Base-by-base conservation (phyloP, 331 rosid species). In the Quercus phellos region DNA sequence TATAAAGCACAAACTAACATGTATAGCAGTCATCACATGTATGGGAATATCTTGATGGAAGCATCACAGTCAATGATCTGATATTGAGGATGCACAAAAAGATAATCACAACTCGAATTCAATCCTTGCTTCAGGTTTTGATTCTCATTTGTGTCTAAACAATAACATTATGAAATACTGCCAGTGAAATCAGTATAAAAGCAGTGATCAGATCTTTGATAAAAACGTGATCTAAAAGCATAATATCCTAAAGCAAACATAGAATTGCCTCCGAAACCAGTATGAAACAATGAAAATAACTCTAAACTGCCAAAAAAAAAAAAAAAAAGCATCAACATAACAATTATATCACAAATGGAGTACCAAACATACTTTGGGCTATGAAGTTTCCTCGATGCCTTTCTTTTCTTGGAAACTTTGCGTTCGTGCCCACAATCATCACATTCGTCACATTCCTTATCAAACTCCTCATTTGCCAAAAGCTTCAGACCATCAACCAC, bases 361-460 rank as follows among this genome's bases (percentile, higher is more conserved):
- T 26, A 55, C 12, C 68, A 61, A 58, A 76, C 89, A 60, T 86
- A 92, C 98, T 89, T 93, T 3, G 92, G 75, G 72, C 84, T 88
- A 84, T 70, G 81, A 21, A 81, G 89, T 74, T 83, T 89, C 84
- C 85, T 81, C 1, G 90, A 77, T 43, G 91, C 92, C 84, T 95
- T 93, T 76, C 98, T 88, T 78, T 95, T 95, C 82, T 85, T 95
- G 17, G 93, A 86, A 70, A 30, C 81, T 5, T 5, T 12, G 51
- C 70, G 50, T 72, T 79, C 29, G 34, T 78, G 60, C 81, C 75
- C 8, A 83, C 74, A 51, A 42, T 82, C 79, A 51, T 80, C 51
- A 68, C 78, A 83, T 64, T 87, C 90, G 74, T 81, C 82, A 59
- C 21, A 63, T 75, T 87, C 93, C 83, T 63, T 87, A 24, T 84